A percentile compares a stretch with the other conserved stretches of the same genome.
Evolutionary conservation across 345 rosid species (phyloP).

Genomic region (Cochlearia excelsa): DNA sequence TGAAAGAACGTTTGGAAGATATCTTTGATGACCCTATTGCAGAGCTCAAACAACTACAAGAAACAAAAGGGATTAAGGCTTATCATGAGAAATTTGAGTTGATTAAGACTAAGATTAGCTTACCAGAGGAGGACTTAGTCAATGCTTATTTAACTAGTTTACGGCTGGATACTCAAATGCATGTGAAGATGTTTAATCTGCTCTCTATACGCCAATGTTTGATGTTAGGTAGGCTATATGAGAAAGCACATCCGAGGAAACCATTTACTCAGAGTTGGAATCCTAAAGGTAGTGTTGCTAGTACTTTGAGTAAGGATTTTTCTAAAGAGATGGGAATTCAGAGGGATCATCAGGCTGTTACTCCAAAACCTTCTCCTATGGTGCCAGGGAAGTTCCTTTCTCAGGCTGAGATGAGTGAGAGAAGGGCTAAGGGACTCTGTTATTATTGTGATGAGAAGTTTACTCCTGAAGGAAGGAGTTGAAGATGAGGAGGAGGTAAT

Average conservation of each 20-base stretch:
- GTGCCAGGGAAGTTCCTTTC: neutral
- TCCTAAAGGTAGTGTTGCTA: no score
- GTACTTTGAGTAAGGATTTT: no score
- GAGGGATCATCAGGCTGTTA: no score
- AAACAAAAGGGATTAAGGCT: no score
- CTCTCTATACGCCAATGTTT: neutral
- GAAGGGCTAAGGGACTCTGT: neutral
- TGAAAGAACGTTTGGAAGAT: no score
- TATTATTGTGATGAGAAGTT: neutral
- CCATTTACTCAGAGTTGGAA: neutral
- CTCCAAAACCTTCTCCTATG: neutral
- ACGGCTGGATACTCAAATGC: neutral
- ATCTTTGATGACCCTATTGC: no score
- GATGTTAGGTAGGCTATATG: neutral
- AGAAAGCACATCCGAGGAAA: neutral
- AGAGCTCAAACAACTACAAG: no score
- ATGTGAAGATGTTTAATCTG: neutral
- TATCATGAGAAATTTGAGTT: no score
- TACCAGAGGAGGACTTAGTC: neutral
- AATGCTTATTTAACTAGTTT: neutral
- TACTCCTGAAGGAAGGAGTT: neutral
- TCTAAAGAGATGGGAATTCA: no score
- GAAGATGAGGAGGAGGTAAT: neutral
- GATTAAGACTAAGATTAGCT: no score
- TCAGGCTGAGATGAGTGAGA: neutral